These are phyloP conservation scores for Cercospora janseana DNA, from an alignment of 2,329 filamentous ascomycete species.

Conservation along the genomic window DNA sequence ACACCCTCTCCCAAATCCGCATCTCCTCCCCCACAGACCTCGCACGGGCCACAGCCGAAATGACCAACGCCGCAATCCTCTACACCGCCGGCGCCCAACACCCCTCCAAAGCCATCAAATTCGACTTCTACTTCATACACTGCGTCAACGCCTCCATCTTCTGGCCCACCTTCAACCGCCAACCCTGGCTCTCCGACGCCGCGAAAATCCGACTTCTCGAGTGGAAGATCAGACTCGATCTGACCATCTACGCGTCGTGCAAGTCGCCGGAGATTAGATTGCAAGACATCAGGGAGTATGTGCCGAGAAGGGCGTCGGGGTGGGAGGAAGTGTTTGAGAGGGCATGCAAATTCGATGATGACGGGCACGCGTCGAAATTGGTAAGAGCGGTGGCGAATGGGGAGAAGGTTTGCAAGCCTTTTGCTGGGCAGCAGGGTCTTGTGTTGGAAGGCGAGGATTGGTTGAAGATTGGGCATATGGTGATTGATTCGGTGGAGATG, in stretches of 20 bases:
- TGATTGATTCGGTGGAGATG: constrained; percentile 60
- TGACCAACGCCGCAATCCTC: constrained; percentile 66
- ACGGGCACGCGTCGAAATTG: constrained; percentile 79
- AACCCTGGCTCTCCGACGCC: constrained; percentile 58
- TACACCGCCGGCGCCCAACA: constrained; percentile 62
- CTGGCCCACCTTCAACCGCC: constrained; percentile 60
- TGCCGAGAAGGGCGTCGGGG: constrained; percentile 46
- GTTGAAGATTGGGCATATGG: constrained; percentile 60
- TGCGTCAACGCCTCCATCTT: constrained; percentile 76
- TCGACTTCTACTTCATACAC: constrained; percentile 78
- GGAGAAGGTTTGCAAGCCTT: constrained; percentile 52
- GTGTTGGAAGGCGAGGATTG: constrained; percentile 58
- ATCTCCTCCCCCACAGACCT: constrained; percentile 56
- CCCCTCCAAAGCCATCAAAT: constrained; percentile 64
- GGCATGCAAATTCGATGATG: constrained; percentile 58
- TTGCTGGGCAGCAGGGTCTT: constrained; percentile 47
- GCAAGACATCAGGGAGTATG: constrained; percentile 61
- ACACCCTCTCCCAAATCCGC: constrained; percentile 56
- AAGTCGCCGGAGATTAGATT: constrained; percentile 60
- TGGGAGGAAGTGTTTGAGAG: constrained; percentile 49
- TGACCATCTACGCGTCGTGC: constrained; percentile 71
- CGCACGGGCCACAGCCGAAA: constrained; percentile 59
- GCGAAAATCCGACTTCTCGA: constrained; percentile 71
- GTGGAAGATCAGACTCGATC: constrained; percentile 75
- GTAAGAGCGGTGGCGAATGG: constrained; percentile 67